Percentiles rank a stretch among this genome's conserved stretches.
Evolutionary conservation across 2,329 filamentous ascomycete genomes (phyloP).

Genomic region (Curvularia verruculosa): DNA sequence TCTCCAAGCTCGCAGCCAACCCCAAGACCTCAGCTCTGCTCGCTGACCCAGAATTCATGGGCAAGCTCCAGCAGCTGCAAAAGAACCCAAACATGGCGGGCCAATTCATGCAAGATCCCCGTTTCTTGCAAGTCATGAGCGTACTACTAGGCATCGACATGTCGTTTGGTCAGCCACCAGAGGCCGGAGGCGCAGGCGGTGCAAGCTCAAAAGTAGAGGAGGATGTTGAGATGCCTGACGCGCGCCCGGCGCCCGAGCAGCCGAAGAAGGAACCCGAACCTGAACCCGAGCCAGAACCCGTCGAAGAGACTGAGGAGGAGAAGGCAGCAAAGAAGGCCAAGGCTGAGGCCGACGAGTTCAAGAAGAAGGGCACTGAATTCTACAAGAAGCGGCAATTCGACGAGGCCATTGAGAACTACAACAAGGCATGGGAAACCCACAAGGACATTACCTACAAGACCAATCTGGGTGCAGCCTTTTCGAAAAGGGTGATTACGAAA

Average conservation of each 20-base stretch:
- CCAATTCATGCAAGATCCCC: slow-evolving; percentile 83
- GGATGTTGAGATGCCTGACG: slow-evolving; percentile 80
- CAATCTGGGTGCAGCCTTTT: slow-evolving; percentile 94
- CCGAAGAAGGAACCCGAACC: slow-evolving; percentile 55
- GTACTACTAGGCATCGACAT: slow-evolving; percentile 94
- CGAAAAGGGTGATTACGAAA: slow-evolving; percentile 93
- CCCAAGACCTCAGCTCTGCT: slow-evolving; percentile 88
- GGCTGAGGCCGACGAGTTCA: slow-evolving; percentile 90
- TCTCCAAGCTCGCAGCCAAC: slow-evolving; percentile 89
- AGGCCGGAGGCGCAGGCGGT: slow-evolving; percentile 49
- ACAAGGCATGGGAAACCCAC: slow-evolving; percentile 89
- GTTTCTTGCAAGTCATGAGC: slow-evolving; percentile 92
- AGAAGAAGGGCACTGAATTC: slow-evolving; percentile 88
- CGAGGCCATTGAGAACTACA: slow-evolving; percentile 91
- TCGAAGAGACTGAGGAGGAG: slow-evolving; percentile 86
- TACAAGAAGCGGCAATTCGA: slow-evolving; percentile 99
- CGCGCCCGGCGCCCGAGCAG: slow-evolving; percentile 62
- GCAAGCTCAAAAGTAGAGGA: slow-evolving; percentile 62
- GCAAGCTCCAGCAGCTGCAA: slow-evolving; percentile 81
- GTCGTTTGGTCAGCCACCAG: slow-evolving; percentile 67
- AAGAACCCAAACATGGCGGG: slow-evolving; percentile 80
- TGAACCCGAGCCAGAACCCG: slow-evolving; percentile 67
- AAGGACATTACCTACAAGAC: slow-evolving; percentile 98
- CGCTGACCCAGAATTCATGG: slow-evolving; percentile 85
- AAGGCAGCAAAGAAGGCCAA: slow-evolving; percentile 87